Evolutionary conservation across 106 monocot species (phyloP).

Genomic region (Platanthera zijinensis): DNA sequence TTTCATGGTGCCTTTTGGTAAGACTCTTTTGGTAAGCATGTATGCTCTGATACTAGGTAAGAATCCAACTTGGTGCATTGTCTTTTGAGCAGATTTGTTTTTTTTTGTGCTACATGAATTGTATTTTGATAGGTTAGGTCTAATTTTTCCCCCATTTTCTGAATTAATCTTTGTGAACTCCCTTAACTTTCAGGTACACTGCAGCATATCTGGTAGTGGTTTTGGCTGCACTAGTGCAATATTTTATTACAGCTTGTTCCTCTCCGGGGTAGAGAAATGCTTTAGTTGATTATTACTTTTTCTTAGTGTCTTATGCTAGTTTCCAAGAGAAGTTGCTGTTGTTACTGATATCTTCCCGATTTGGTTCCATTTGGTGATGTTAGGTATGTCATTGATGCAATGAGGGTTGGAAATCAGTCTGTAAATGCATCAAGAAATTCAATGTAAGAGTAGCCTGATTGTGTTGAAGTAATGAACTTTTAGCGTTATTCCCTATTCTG

Average conservation of each 20-base stretch:
- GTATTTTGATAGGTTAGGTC: not conserved
- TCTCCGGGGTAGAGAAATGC: constrained; percentile 68
- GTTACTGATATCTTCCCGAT: not conserved
- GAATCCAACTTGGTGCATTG: too few species aligned
- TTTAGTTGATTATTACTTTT: constrained; percentile 6
- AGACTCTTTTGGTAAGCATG: too few species aligned
- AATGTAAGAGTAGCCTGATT: constrained; percentile 38
- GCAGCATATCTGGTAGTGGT: constrained; percentile 39
- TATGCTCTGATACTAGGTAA: too few species aligned
- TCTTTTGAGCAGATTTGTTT: not conserved
- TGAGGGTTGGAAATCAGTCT: constrained; percentile 38
- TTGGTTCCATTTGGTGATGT: constrained; percentile 1
- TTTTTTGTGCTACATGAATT: not conserved
- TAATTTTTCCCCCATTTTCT: not conserved
- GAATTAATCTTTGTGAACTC: not conserved
- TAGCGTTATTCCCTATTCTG: not conserved
- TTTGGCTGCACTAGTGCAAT: constrained; percentile 53
- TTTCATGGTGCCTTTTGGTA: too few species aligned
- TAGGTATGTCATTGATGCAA: constrained; percentile 79
- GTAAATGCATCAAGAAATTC: constrained; percentile 26
- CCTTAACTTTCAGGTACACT: constrained; percentile 48
- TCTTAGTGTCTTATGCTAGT: not conserved
- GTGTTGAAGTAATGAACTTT: not conserved
- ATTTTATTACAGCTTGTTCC: constrained; percentile 64
- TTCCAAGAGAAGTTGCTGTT: not conserved